Evolutionary conservation across 1,284 basidiomycete genomes (phyloP).

Genomic region (Leccinum fuscescens): DNA sequence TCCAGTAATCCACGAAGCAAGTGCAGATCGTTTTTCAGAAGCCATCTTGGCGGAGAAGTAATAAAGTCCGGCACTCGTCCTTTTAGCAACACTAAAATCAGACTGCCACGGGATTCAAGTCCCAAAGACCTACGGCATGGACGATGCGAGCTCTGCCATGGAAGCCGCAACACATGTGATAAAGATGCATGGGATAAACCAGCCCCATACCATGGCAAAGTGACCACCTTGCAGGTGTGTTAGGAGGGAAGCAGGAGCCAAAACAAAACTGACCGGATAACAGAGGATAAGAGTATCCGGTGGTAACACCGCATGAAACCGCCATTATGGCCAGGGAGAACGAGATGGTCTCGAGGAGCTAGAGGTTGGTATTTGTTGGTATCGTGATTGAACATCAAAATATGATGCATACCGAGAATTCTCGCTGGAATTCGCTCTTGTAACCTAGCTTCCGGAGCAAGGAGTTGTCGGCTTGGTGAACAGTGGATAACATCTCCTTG

Average conservation of each 20-base stretch:
- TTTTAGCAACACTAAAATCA: conserved; percentile 20
- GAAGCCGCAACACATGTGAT: conserved; percentile 59
- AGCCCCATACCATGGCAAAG: conserved; percentile 71
- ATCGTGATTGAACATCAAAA: background rate
- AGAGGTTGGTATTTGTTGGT: background rate
- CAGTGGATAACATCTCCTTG: conserved; percentile 1
- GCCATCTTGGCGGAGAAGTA: conserved; percentile 70
- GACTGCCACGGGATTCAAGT: background rate
- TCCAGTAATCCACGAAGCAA: conserved; percentile 66
- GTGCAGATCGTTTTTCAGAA: conserved; percentile 49
- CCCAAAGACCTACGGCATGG: conserved; percentile 62
- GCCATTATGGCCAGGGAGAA: conserved; percentile 74
- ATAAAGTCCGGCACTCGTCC: conserved; percentile 65
- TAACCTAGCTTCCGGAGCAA: conserved; percentile 65
- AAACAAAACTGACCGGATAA: conserved; percentile 42
- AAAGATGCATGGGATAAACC: conserved; percentile 67
- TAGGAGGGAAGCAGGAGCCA: background rate
- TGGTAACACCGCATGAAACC: conserved; percentile 61
- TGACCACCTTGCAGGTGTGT: conserved; percentile 50
- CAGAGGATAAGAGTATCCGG: conserved; percentile 59
- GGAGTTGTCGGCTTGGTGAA: conserved; percentile 43
- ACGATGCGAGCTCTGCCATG: conserved; percentile 66
- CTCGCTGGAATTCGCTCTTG: conserved; percentile 68
- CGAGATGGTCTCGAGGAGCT: conserved; percentile 61
- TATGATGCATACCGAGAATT: conserved; percentile 55